Base-by-base conservation (phyloP, 345 rosid genomes). In the Bruguiera gymnorhiza region DNA sequence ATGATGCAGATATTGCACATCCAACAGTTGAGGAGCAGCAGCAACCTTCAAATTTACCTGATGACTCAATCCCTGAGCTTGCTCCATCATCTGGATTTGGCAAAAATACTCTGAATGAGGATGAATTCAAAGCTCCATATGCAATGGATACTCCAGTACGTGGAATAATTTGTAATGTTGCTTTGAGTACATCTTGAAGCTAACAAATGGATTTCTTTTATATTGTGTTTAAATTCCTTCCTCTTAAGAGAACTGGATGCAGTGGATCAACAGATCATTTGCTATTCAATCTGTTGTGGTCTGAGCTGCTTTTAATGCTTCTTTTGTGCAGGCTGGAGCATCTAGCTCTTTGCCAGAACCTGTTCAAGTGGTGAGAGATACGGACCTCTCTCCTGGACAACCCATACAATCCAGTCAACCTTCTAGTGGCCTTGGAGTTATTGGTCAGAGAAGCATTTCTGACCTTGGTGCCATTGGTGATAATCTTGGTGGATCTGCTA, bases 391-490 rank as follows among this genome's bases (percentile, higher is more conserved):
- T 63, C 96, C 97, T 62, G 99, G 99, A 31, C 96, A 92, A 74
- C 97, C 87, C 74, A 68, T 90, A 67, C 91, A 81, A 72, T 70
- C 94, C 18, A 80, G 76, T 75, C 98, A 86, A 73, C 80, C 97
- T 70, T 83, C 94, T 46, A 84, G 78, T 70, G 83, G 87, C 63
- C 88, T 86, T 3, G 97, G 99, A 63, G 98, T 96, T 61, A 89
- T 96, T 75, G 97, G 98, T 43, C 88, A 92, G 53, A 86, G 94
- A 82, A 92, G 89, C 65, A 82, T 84, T 39, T 76, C 94, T 62
- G 97, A 95, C 71, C 84, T 92, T 67, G 96, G 97, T 77, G 86
- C 91, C 55, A 78, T 92, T 66, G 98, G 96, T 70, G 99, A 92
- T 64, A 85, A 54, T 72, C 73, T 83, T 62, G 70, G 80, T 73